These are phyloP conservation scores for Phytophthora cactorum DNA, from an alignment of 352 stramenopile genomes.

Conservation along the genomic window DNA sequence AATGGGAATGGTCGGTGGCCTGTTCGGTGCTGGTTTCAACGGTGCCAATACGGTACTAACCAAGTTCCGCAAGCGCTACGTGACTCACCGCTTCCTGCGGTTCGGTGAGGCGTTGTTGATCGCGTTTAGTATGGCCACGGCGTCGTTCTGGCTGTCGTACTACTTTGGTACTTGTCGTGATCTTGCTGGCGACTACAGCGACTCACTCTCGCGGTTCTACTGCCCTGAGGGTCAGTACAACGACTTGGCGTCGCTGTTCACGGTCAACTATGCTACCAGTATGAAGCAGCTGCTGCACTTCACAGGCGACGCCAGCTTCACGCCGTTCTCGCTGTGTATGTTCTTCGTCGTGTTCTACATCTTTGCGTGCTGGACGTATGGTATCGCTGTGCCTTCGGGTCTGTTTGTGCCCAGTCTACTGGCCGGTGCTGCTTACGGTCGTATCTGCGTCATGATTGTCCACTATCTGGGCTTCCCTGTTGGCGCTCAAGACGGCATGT, in stretches of 20 bases:
- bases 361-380: slow-evolving; percentile 95
- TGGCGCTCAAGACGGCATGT: slow-evolving; percentile 91
- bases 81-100: slow-evolving; percentile 73
- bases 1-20: slow-evolving; percentile 96
- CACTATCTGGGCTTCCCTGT: slow-evolving; percentile 70
- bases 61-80: slow-evolving; percentile 66
- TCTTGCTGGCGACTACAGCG: slow-evolving; percentile 62
- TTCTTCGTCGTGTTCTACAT: slow-evolving; percentile 97
- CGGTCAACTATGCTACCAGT: slow-evolving; percentile 94
- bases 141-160: slow-evolving; percentile 84
- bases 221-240: slow-evolving; percentile 97
- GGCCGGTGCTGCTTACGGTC: slow-evolving; percentile 94
- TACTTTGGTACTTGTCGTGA: slow-evolving; percentile 71
- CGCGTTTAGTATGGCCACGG: slow-evolving; percentile 63
- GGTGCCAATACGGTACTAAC: slow-evolving; percentile 94
- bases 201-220: slow-evolving; percentile 93
- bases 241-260: slow-evolving; percentile 96
- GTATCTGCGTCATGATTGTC: slow-evolving; percentile 72
- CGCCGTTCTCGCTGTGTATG: slow-evolving; percentile 92
- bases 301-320: slow-evolving; percentile 91
- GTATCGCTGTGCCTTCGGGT: slow-evolving; percentile 96
- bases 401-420: slow-evolving; percentile 98
- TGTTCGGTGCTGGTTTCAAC: slow-evolving; percentile 98
- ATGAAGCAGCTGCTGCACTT: slow-evolving; percentile 98
- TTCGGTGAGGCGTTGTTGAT: slow-evolving; percentile 75